A percentile compares a stretch with the other conserved stretches of the same genome.
These are phyloP conservation scores for Colletotrichum chlorophyti DNA, from an alignment of 2,329 filamentous ascomycete species.

Conservation along the genomic window DNA sequence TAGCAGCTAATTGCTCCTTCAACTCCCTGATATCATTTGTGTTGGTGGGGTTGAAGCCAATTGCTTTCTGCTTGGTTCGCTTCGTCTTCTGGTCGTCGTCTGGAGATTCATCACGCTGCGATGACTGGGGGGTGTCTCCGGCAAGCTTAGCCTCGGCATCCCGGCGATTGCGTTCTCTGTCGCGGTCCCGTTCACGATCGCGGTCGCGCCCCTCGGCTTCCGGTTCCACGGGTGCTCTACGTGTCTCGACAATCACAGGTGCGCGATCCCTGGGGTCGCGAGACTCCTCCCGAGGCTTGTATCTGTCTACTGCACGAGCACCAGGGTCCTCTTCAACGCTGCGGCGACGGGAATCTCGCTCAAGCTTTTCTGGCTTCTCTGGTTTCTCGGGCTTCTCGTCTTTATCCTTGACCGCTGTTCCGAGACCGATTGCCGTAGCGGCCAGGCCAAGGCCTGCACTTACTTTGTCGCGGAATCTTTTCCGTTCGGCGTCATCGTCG, in stretches of 20 bases:
- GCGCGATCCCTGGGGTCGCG: constrained; percentile 25
- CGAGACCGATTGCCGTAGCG: constrained; percentile 55
- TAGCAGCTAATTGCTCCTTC: constrained; percentile 56
- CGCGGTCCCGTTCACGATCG: constrained; percentile 27
- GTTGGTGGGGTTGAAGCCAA: constrained; percentile 60
- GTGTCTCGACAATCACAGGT: constrained; percentile 32
- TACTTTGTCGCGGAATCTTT: constrained; percentile 55
- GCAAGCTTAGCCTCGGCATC: constrained; percentile 47
- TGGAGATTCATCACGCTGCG: constrained; percentile 47
- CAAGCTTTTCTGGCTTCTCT: constrained; percentile 31
- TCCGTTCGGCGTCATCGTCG: constrained; percentile 47
- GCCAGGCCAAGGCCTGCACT: constrained; percentile 54
- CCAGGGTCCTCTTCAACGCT: constrained; percentile 26
- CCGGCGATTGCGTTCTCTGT: constrained; percentile 40
- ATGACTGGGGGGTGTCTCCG: constrained; percentile 39
- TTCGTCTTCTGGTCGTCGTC: constrained; percentile 47
- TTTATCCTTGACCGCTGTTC: constrained; percentile 44
- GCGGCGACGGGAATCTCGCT: constrained; percentile 27
- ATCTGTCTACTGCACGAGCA: constrained; percentile 35
- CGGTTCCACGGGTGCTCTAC: constrained; percentile 19
- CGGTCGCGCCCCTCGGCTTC: constrained; percentile 28
- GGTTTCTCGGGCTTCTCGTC: constrained; percentile 45
- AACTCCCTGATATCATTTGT: constrained; percentile 55
- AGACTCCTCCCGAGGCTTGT: constrained; percentile 36
- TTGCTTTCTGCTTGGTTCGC: constrained; percentile 46